Percentiles rank a stretch among this genome's conserved stretches.
Evolutionary conservation across 163 green algal genomes (phyloP).

Genomic region (Volvox carteri): DNA sequence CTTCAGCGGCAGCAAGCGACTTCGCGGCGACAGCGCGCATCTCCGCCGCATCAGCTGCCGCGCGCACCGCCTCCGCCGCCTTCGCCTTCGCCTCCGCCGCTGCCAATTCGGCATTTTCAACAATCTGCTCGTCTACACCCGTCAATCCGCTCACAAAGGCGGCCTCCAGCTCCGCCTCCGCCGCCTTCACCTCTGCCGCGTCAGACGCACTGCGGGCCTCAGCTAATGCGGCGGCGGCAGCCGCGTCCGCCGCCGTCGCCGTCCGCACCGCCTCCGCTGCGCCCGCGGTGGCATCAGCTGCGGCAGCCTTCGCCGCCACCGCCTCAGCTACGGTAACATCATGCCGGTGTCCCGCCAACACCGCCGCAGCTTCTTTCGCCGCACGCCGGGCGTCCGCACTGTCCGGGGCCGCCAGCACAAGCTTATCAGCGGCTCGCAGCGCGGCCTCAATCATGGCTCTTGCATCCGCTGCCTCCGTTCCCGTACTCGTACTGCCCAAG

Average conservation of each 20-base stretch:
- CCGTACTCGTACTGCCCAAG: not conserved
- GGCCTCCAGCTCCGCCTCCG: not conserved
- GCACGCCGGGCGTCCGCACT: conserved; percentile 8
- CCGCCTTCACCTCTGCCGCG: conserved; percentile 2
- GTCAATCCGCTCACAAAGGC: not conserved
- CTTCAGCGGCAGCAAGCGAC: conserved; percentile 5
- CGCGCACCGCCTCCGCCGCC: not conserved
- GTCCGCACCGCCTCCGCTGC: not conserved
- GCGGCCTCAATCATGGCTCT: not conserved
- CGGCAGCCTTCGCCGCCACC: not conserved
- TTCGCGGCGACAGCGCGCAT: not conserved
- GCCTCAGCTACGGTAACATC: not conserved
- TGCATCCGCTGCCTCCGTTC: not conserved
- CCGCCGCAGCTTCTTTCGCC: not conserved
- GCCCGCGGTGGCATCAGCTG: not conserved
- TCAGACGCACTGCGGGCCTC: not conserved
- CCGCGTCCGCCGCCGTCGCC: not conserved
- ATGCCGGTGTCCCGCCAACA: not conserved
- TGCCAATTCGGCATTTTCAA: not conserved
- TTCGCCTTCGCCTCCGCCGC: not conserved
- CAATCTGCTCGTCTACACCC: not conserved
- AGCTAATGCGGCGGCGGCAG: not conserved
- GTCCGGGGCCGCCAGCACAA: conserved; percentile 7
- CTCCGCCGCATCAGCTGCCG: not conserved
- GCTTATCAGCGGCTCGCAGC: not conserved